Conservation (phyloP, 305 asterid species). For the Solanum chacoense region DNA sequence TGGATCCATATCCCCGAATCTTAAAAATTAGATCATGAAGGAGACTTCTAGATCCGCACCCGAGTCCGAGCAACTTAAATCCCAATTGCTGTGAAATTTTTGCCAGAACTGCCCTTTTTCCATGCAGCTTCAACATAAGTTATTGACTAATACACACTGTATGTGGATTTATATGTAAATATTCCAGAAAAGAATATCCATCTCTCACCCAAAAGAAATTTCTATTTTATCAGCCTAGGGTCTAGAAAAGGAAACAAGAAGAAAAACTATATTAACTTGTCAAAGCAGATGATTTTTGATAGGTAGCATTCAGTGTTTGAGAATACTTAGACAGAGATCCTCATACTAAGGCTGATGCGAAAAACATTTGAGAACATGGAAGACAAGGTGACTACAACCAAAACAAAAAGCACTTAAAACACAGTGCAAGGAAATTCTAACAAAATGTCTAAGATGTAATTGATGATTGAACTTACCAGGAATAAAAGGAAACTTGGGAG, state of each 20-base stretch:
- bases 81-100: neutral
- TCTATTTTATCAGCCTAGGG: neutral
- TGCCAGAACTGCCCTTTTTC: neutral
- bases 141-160: neutral
- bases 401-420: neutral
- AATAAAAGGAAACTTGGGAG: constrained; percentile 49
- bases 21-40: neutral
- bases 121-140: neutral
- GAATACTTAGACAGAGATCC: neutral
- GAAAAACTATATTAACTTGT: neutral
- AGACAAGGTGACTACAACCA: neutral
- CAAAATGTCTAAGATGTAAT: neutral
- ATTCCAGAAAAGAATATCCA: neutral
- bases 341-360: neutral
- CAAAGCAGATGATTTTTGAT: neutral
- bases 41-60: neutral
- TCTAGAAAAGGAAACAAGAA: neutral
- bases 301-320: neutral
- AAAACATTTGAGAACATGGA: neutral
- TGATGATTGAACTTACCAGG: neutral
- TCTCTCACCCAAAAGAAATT: neutral
- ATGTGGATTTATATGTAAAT: neutral
- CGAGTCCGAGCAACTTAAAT: neutral
- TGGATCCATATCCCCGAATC: neutral
- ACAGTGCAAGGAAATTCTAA: neutral